Evolutionary conservation across 139 green algal species (phyloP).

Genomic region (Astrephomene gubernaculifera): DNA sequence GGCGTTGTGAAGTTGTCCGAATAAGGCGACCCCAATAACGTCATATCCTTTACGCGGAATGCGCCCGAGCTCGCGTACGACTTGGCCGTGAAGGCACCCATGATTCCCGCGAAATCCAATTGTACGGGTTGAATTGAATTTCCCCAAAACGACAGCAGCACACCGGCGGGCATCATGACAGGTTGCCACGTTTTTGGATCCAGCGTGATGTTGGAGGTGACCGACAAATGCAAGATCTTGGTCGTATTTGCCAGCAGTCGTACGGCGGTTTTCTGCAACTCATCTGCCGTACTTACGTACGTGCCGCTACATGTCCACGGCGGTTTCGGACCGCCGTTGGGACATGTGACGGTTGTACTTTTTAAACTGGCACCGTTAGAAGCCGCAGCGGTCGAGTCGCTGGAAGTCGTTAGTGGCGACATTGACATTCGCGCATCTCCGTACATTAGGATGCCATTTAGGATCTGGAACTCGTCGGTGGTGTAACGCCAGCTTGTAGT

Average conservation of each 20-base stretch:
- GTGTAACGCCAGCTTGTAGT: neutral
- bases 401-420: neutral
- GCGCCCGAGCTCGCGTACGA: neutral
- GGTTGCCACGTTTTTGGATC: neutral
- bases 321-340: neutral
- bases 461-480: neutral
- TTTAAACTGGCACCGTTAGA: neutral
- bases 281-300: neutral
- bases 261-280: neutral
- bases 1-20: neutral
- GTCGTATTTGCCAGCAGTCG: neutral
- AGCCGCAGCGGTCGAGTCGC: neutral
- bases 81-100: neutral
- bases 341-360: neutral
- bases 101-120: conserved; percentile 4
- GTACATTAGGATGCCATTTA: conserved; percentile 13
- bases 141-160: neutral
- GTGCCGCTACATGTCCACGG: conserved; percentile 7
- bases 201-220: neutral
- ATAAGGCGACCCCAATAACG: conserved; percentile 6
- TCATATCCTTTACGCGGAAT: neutral
- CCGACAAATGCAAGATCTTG: neutral
- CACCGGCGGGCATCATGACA: neutral
- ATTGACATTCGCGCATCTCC: neutral
- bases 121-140: neutral